Percentiles rank a stretch among this genome's conserved stretches.
Conservation (phyloP, 257 asterid species). For the Linaria vulgaris region DNA sequence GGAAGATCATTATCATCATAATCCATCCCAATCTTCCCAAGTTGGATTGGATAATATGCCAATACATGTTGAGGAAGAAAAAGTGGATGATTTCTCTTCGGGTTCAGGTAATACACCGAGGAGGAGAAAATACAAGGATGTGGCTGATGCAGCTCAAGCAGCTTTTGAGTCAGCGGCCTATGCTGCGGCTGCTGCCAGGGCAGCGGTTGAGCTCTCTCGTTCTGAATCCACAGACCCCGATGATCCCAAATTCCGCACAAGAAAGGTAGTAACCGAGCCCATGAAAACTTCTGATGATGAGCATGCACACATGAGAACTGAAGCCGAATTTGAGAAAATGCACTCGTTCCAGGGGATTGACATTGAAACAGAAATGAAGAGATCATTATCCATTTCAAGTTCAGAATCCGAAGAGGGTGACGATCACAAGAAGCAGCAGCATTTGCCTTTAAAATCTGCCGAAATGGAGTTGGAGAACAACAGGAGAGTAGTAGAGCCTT, state of each 20-base stretch:
- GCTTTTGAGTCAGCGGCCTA: conserved; percentile 91
- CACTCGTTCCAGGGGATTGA: conserved; percentile 27
- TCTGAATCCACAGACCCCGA: conserved; percentile 46
- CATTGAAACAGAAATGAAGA: conserved; percentile 18
- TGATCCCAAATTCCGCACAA: conserved; percentile 25
- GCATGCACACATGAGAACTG: neutral
- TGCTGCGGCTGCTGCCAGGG: conserved; percentile 91
- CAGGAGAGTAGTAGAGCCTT: conserved; percentile 25
- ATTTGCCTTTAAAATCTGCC: conserved; percentile 7
- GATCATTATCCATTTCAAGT: conserved; percentile 49
- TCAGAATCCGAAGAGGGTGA: conserved; percentile 39
- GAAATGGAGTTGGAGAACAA: conserved; percentile 19
- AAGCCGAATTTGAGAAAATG: conserved; percentile 25
- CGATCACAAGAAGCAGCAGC: neutral
- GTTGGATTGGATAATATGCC: conserved; percentile 13
- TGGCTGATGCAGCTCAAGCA: conserved; percentile 90
- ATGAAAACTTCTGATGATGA: conserved; percentile 15
- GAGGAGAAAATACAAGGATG: conserved; percentile 61
- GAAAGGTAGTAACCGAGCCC: conserved; percentile 12
- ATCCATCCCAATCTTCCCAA: conserved; percentile 19
- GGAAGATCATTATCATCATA: neutral
- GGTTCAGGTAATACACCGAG: conserved; percentile 30
- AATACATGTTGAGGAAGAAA: conserved; percentile 14
- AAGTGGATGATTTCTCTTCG: conserved; percentile 9
- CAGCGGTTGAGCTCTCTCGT: conserved; percentile 77